Conservation (phyloP, 257 asterid genomes). For the Jasminum sambac region DNA sequence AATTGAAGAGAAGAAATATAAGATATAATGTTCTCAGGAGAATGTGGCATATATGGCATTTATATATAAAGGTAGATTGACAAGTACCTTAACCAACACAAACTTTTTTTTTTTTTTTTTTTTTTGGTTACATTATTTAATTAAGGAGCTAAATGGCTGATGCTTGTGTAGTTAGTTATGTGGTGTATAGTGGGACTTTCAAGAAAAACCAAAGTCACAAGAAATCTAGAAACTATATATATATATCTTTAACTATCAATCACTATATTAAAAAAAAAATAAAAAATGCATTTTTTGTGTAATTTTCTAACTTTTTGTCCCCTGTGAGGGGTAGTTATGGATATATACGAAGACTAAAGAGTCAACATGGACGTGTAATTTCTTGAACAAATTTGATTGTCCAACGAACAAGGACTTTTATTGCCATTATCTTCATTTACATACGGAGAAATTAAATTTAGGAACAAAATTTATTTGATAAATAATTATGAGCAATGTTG, state of each 20-base stretch:
- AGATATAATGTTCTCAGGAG: slow-evolving; percentile 8
- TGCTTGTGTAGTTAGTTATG: slow-evolving; percentile 59
- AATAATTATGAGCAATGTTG: too few relatives aligned
- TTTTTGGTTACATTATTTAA: slow-evolving; percentile 42
- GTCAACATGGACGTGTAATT: slow-evolving; percentile 20
- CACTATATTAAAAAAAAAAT: too few relatives aligned
- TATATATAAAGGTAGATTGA: slow-evolving; percentile 33
- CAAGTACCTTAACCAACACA: slow-evolving; percentile 39
- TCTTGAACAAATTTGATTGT: neutral
- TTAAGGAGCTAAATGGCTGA: slow-evolving; percentile 24
- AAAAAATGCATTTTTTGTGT: slow-evolving; percentile 10
- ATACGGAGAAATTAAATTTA: slow-evolving; percentile 13
- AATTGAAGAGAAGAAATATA: neutral
- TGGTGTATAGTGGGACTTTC: slow-evolving; percentile 34
- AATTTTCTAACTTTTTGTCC: slow-evolving; percentile 26
- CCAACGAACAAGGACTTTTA: slow-evolving; percentile 25
- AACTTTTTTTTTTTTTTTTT: neutral
- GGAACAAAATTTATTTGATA: neutral
- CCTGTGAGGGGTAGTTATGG: slow-evolving; percentile 22
- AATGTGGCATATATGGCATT: slow-evolving; percentile 22
- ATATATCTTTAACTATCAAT: slow-evolving; percentile 34
- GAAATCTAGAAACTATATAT: slow-evolving; percentile 54
- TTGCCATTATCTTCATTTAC: slow-evolving; percentile 20
- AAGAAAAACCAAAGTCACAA: slow-evolving; percentile 47
- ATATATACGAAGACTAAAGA: slow-evolving; percentile 27